phyloP scores from a whole-genome alignment of 257 asterid genomes.

The Scutellaria galericulata region DNA sequence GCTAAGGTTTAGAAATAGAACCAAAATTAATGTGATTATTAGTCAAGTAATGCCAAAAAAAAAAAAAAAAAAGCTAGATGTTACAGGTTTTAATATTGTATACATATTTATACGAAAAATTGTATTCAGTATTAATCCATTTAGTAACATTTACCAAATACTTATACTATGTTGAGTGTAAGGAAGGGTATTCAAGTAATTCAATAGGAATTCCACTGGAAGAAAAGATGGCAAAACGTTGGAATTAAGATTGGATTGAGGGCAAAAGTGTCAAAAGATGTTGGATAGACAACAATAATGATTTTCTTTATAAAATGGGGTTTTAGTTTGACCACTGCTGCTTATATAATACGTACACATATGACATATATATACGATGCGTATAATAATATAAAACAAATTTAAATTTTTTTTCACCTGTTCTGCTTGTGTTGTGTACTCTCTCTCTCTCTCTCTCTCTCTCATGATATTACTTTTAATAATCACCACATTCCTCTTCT shows the following conservation, averaged over 20 bases:
- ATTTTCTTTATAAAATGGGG: constrained; percentile 40
- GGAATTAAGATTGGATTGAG: constrained; percentile 20
- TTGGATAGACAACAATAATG: constrained; percentile 36
- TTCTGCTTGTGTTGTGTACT: constrained; percentile 26
- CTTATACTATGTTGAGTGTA: not conserved
- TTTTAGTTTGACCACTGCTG: constrained; percentile 70
- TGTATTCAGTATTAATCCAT: too few species aligned
- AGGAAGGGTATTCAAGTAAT: constrained; percentile 28
- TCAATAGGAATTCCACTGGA: not conserved
- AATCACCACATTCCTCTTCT: constrained; percentile 33
- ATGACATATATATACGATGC: not conserved
- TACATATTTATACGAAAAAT: too few species aligned
- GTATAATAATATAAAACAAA: not conserved
- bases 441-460: constrained; percentile 28
- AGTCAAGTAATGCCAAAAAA: too few species aligned
- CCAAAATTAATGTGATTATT: not conserved
- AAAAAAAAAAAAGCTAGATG: too few species aligned
- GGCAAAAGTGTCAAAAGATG: constrained; percentile 43
- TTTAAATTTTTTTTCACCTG: not conserved
- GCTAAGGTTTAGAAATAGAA: not conserved
- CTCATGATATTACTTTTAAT: constrained; percentile 32
- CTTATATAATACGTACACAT: constrained; percentile 20
- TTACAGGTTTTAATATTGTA: too few species aligned
- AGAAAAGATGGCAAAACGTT: constrained; percentile 16
- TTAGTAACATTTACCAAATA: too few species aligned